Base-by-base conservation (phyloP, 768 basidiomycete genomes). In the Rhizopogon vesiculosus region DNA sequence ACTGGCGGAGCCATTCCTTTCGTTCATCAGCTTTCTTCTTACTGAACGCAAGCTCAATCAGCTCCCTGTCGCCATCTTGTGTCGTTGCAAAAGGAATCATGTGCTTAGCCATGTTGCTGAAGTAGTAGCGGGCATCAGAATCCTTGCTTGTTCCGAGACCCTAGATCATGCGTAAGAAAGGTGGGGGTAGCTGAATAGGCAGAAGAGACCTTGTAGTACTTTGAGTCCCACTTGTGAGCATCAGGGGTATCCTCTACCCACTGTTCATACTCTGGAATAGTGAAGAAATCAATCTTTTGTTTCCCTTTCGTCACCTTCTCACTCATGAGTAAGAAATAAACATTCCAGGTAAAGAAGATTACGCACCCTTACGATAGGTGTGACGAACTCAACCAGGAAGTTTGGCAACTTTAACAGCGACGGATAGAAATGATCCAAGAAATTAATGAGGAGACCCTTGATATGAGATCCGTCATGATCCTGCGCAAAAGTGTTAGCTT, bases 391-490 rank as follows among this genome's bases (percentile, higher is more conserved):
- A 39, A 98, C 91, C 49, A 99, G 75, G 74, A 99, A 99, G 56
- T 89, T 86, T 1, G 92, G 89, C 16, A 97, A 72, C 68, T 87
- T 93, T 55, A 99, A 79, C 19, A 99, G 77, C 2, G 96, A 97
- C 0, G 97, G 97, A 71, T 89, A 98, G 71, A 94, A 98, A 68
- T 95, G 89, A 65, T 98, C 97, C 57, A 99, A 75, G 70, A 94
- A 98, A 73, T 99, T 99, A 75, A 99, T 95, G 48, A 99, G 79
- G 7, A 98, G 82, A n/a, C 97, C 97, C 72, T 99, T 99, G 76
- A 99, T 99, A 74, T 99, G 97, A n/a, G 97, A 98, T 51, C 97
- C 97, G 72, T 99, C 97, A 73, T 98, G 93, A 83, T 99, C 97
- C 93, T 97, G 66, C 3, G 49, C 18, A 45, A 42, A 29, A n/a